These are phyloP conservation scores for Kwoniella mangroviensis DNA, from an alignment of 768 basidiomycete species.

Conservation along the genomic window DNA sequence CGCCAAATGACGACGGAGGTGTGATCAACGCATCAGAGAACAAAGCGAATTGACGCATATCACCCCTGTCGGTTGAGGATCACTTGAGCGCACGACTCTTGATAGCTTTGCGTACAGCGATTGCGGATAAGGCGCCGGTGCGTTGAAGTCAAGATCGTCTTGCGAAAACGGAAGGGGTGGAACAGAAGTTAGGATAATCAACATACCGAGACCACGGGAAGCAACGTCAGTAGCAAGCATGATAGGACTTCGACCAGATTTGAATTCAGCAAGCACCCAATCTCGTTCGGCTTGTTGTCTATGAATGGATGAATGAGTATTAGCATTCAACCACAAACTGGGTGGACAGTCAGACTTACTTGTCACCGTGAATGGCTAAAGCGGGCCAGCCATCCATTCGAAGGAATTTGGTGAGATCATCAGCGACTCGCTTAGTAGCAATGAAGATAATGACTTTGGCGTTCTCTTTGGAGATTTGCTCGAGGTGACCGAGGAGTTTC, in stretches of 20 bases:
- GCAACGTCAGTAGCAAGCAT: conserved; percentile 99
- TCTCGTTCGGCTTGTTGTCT: conserved; percentile 75
- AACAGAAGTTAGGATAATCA: conserved; percentile 14
- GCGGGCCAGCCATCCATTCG: conserved; percentile 99
- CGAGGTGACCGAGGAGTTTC: conserved; percentile 94
- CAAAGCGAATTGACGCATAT: conserved; percentile 10
- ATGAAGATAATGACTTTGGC: conserved; percentile 99
- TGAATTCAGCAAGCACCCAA: conserved; percentile 98
- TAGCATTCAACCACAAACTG: not conserved
- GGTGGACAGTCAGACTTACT: too few species aligned
- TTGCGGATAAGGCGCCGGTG: conserved; percentile 27
- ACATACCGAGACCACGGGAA: conserved; percentile 99
- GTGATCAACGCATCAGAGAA: conserved; percentile 24
- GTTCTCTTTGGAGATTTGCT: conserved; percentile 93
- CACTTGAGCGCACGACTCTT: conserved; percentile 32
- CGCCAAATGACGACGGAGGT: not conserved
- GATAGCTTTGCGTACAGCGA: conserved; percentile 34
- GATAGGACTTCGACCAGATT: conserved; percentile 95
- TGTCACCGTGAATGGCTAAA: conserved; percentile 98
- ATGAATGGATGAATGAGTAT: not conserved
- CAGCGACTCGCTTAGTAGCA: conserved; percentile 94
- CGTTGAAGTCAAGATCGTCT: conserved; percentile 25
- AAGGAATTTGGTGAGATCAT: conserved; percentile 91
- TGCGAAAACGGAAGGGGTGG: conserved; percentile 16
- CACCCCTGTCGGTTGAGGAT: conserved; percentile 11